Percentiles rank a stretch among this genome's conserved stretches.
phyloP scores from a whole-genome alignment of 768 basidiomycete species.

The Hortiboletus flavorubellus region DNA sequence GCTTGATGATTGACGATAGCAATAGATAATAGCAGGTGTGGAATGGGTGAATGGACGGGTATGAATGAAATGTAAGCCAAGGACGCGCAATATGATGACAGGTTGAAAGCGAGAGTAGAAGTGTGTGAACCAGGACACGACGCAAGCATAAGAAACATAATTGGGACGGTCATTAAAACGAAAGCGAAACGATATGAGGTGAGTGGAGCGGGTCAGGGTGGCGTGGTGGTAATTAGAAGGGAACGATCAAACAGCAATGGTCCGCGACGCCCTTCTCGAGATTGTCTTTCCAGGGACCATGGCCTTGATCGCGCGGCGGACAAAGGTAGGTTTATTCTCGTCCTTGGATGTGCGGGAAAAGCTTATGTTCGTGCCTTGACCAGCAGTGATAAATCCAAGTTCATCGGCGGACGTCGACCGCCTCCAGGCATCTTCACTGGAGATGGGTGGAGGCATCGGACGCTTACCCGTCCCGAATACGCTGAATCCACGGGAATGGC shows the following conservation, averaged over 20 bases:
- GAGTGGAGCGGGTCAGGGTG: neutral
- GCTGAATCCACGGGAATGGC: slow-evolving; percentile 25
- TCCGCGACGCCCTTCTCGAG: slow-evolving; percentile 49
- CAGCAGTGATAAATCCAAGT: slow-evolving; percentile 50
- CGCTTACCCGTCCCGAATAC: slow-evolving; percentile 39
- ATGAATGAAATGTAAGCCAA: slow-evolving; percentile 13
- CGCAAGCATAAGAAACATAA: slow-evolving; percentile 17
- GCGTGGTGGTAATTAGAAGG: neutral
- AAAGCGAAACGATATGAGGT: slow-evolving; percentile 1
- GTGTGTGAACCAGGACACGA: slow-evolving; percentile 2
- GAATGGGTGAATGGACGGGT: slow-evolving; percentile 10
- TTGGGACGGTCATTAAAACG: slow-evolving; percentile 15
- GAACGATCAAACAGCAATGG: slow-evolving; percentile 23
- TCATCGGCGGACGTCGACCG: slow-evolving; percentile 58
- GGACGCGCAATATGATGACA: slow-evolving; percentile 27
- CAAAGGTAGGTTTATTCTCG: slow-evolving; percentile 47
- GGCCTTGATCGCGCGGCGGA: slow-evolving; percentile 72
- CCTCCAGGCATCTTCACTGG: slow-evolving; percentile 55
- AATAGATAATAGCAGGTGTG: slow-evolving; percentile 34
- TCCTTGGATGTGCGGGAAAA: slow-evolving; percentile 38
- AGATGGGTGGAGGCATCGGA: slow-evolving; percentile 70
- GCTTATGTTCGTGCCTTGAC: slow-evolving; percentile 23
- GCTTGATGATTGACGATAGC: slow-evolving; percentile 25
- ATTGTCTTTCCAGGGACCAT: slow-evolving; percentile 64
- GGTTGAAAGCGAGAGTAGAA: slow-evolving; percentile 11